Evolutionary conservation across 2,329 filamentous ascomycete species (phyloP), one percentile per base, ranked within the genome.

Genomic region (Calonectria pseudoturangicola): DNA sequence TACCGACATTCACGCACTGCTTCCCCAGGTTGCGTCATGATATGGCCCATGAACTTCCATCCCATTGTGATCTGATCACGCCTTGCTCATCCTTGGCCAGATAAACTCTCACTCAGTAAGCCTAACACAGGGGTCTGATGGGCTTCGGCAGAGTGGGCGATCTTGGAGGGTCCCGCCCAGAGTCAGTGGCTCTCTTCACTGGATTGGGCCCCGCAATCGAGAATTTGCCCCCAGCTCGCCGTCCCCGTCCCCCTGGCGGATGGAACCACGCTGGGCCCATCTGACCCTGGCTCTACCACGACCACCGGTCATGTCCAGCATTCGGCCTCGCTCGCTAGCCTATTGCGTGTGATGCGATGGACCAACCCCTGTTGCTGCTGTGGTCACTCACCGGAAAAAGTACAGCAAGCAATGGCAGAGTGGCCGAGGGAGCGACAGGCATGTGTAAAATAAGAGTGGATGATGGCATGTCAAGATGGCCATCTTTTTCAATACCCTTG

Each of bases 301-400:
- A 50, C 66, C 66, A 62, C 54, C 66, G 45, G 54, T 51, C 66
- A 68, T 68, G 66, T 62, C 54, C 66, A 68, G 54, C 43, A 63
- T 63, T 45, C 56, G 54, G 56, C 54, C 66, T 68, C 56, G 54
- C 66, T 33, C 33, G 50, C 41, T 58, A 68, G 48, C 66, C 66
- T 62, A 47, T 62, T 62, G 66, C 66, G 30, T 60, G 54, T 62
- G 43, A 60, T 68, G 54, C 41, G 41, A 36, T 28, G 48, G 15
- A 25, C 15, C 18, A 48, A 68, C 56, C 54, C 66, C 54, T 63
- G 66, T 27, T 33, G 25, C 33, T 51, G 33, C 47, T 66, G 28
- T 41, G 39, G 39, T 63, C 64, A 27, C 60, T 56, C 51, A 62
- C 66, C 66, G 51, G 66, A 68, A 48, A 58, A 48, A 25, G 51